A percentile compares a stretch with the other conserved stretches of the same genome.
phyloP scores from a whole-genome alignment of 306 rosid genomes.

The Sicyos edulis region DNA sequence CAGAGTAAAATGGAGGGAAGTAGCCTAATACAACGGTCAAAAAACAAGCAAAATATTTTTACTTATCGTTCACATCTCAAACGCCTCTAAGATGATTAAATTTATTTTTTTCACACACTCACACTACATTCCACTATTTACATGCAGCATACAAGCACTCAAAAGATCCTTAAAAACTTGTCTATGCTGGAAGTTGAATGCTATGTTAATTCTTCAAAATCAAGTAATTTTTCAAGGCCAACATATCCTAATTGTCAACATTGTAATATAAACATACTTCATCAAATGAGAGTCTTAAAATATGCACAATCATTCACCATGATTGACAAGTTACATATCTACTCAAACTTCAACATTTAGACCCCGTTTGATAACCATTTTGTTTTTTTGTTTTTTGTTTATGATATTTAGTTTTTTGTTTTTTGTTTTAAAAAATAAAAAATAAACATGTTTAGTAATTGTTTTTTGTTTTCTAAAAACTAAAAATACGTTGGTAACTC shows the following conservation, averaged over 20 bases:
- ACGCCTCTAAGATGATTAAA: no score
- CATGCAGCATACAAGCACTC: background rate
- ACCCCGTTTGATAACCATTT: no score
- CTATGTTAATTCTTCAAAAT: background rate
- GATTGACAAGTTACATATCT: background rate
- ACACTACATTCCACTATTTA: background rate
- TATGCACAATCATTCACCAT: background rate
- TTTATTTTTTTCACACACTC: background rate
- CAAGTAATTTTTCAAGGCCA: background rate
- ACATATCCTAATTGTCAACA: background rate
- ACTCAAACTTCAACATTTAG: background rate
- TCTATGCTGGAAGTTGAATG: background rate
- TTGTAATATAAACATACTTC: background rate
- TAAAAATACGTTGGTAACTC: no score
- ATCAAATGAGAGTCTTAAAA: background rate
- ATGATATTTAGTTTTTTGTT: no score
- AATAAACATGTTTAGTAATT: no score
- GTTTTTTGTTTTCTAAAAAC: no score
- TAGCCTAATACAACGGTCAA: no score
- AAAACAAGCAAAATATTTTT: no score
- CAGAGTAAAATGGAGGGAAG: no score
- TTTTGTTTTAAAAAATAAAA: no score
- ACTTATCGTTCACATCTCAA: background rate
- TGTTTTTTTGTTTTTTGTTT: no score
- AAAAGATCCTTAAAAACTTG: slow-evolving; percentile 8